These are phyloP conservation scores for Pleurotus tuber-regium DNA, from an alignment of 768 basidiomycete species.

Conservation along the genomic window DNA sequence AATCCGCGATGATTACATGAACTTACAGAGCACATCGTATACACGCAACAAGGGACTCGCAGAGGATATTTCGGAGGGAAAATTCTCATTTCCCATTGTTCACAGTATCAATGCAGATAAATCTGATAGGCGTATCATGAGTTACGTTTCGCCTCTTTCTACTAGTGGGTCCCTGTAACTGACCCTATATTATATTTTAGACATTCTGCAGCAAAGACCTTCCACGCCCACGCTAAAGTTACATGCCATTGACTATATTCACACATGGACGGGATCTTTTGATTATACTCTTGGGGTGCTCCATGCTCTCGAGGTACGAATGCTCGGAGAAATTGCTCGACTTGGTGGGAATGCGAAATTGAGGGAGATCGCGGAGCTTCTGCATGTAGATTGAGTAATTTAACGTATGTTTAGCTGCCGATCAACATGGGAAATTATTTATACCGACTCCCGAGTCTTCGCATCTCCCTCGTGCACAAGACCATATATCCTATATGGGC, in stretches of 20 bases:
- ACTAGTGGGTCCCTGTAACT: not conserved
- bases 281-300: constrained; percentile 81
- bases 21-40: constrained; percentile 89
- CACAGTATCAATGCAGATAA: constrained; percentile 84
- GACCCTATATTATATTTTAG: constrained; percentile 32
- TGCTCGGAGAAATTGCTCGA: constrained; percentile 60
- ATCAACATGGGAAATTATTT: too few relatives aligned
- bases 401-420: too few relatives aligned
- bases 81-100: constrained; percentile 95
- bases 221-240: constrained; percentile 75
- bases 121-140: constrained; percentile 77
- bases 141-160: constrained; percentile 42
- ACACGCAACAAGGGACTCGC: constrained; percentile 82
- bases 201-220: constrained; percentile 87
- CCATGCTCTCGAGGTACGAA: constrained; percentile 61
- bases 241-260: constrained; percentile 79
- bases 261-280: constrained; percentile 76
- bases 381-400: constrained; percentile 44
- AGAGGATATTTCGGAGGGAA: constrained; percentile 94
- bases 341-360: constrained; percentile 76
- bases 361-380: constrained; percentile 51
- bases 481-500: too few relatives aligned
- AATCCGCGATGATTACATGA: constrained; percentile 96
- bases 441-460: too few relatives aligned
- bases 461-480: too few relatives aligned